These are phyloP conservation scores for Colletotrichum karsti DNA, from an alignment of 2,329 filamentous ascomycete species.

Conservation along the genomic window DNA sequence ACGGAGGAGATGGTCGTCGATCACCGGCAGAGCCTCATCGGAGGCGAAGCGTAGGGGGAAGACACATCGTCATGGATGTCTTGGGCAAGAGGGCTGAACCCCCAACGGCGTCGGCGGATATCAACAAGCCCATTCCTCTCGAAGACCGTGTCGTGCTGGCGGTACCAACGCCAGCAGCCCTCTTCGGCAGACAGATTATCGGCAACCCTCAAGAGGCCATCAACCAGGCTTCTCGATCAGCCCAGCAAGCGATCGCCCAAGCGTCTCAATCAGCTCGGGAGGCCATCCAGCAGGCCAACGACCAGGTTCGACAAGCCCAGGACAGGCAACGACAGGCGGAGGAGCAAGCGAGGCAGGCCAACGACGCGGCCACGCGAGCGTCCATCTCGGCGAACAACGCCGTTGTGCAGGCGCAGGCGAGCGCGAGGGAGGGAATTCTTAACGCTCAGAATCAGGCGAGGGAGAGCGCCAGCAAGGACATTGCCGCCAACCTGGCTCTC, in stretches of 20 bases:
- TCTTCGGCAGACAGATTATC: slow-evolving; percentile 14
- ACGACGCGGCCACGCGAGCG: slow-evolving; percentile 34
- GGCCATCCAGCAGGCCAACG: slow-evolving; percentile 34
- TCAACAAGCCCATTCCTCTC: slow-evolving; percentile 7
- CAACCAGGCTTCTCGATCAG: slow-evolving; percentile 23
- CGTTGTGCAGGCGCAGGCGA: slow-evolving; percentile 29
- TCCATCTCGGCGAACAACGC: slow-evolving; percentile 33
- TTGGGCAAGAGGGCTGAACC: not conserved
- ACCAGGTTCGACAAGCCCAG: slow-evolving; percentile 33
- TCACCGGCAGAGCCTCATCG: slow-evolving; percentile 5
- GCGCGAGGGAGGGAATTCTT: slow-evolving; percentile 25
- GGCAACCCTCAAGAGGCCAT: slow-evolving; percentile 22
- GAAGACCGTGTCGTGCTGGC: slow-evolving; percentile 24
- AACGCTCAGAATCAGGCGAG: slow-evolving; percentile 32
- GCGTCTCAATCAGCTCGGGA: slow-evolving; percentile 29
- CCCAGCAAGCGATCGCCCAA: slow-evolving; percentile 25
- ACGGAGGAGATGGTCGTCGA: not conserved
- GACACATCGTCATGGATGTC: not conserved
- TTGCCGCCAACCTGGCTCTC: slow-evolving; percentile 31
- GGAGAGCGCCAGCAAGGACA: slow-evolving; percentile 32
- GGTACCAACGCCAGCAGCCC: slow-evolving; percentile 17
- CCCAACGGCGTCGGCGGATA: slow-evolving; percentile 14
- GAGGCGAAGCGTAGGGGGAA: not conserved
- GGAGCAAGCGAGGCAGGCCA: slow-evolving; percentile 31
- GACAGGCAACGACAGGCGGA: slow-evolving; percentile 33